Conservation (phyloP, 169 alveolate genomes). For the Plasmodium yoelii region DNA sequence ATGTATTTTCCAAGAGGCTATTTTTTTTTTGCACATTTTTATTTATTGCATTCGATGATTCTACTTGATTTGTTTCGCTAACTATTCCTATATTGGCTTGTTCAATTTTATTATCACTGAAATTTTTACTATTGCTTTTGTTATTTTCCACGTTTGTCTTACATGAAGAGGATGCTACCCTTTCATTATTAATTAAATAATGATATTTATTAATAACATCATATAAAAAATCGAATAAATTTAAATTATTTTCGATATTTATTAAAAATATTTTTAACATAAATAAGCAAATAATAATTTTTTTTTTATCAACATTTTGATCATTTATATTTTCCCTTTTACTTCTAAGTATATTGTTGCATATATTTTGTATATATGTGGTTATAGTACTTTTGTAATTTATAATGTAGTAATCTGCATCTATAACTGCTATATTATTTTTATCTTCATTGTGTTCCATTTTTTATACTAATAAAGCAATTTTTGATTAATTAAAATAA, state of each 20-base stretch:
- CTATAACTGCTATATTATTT: conserved; percentile 51
- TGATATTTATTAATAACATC: conserved; percentile 38
- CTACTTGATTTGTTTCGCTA: no score
- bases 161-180: no score
- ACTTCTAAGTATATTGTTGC: conserved; percentile 22
- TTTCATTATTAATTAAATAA: conserved; percentile 1
- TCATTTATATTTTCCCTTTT: background rate
- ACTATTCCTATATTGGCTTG: no score
- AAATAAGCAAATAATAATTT: conserved; percentile 40
- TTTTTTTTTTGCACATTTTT: no score
- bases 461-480: background rate
- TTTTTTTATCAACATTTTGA: conserved; percentile 1
- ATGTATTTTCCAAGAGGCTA: no score
- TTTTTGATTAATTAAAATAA: no score
- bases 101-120: no score
- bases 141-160: no score
- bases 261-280: conserved; percentile 42
- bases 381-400: conserved; percentile 61
- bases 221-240: conserved; percentile 25
- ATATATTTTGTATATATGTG: conserved; percentile 53
- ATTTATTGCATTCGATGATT: no score
- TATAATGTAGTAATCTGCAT: conserved; percentile 61
- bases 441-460: conserved; percentile 15
- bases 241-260: conserved; percentile 51
- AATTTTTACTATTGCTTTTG: no score